Evolutionary conservation across 2,329 filamentous ascomycete genomes (phyloP), one percentile per base, ranked within the genome.

Genomic region (Curvularia sp.): DNA sequence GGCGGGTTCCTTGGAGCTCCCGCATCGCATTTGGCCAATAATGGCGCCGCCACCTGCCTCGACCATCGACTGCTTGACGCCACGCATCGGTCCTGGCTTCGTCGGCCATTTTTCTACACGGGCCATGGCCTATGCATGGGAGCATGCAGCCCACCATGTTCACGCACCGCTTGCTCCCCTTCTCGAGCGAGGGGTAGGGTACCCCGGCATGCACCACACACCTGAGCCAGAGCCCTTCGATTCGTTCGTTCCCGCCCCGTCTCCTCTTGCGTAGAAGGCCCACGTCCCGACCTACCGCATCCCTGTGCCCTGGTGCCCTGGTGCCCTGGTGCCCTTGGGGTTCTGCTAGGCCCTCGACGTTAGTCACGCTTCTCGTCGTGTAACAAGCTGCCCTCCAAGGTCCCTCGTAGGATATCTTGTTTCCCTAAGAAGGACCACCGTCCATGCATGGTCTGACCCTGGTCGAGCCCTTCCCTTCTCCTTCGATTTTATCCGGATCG

Each of bases 261-360:
- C 70, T 75, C 67, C 67, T 74, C 65, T 68, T 66, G 66, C 69
- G 59, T 65, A 66, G 68, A 67, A 74, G 71, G 73, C 64, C 69
- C 66, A 69, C 74, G 73, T 76, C 74, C 75, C 75, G 75, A 77
- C 72, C 74, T 76, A 77, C 75, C 73, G 71, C 67, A 73, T 71
- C 74, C 73, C 69, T 76, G 72, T 73, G 67, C 61, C 63, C 63
- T 72, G 66, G 23, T 30, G 68, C 32, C 32, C 32, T 27, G 3
- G 25, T n/a, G n/a, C n/a, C n/a, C n/a, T n/a, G n/a, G n/a, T n/a
- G 66, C 67, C 66, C 59, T 72, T 66, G 66, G 66, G 63, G 60
- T 65, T 65, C 62, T 74, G 69, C 70, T 73, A 71, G 39, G 72
- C 72, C 67, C 72, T 76, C 65, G 62, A 72, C 65, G 66, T 61